phyloP scores from a whole-genome alignment of 306 rosid species.

The Ochetophila trinervis region DNA sequence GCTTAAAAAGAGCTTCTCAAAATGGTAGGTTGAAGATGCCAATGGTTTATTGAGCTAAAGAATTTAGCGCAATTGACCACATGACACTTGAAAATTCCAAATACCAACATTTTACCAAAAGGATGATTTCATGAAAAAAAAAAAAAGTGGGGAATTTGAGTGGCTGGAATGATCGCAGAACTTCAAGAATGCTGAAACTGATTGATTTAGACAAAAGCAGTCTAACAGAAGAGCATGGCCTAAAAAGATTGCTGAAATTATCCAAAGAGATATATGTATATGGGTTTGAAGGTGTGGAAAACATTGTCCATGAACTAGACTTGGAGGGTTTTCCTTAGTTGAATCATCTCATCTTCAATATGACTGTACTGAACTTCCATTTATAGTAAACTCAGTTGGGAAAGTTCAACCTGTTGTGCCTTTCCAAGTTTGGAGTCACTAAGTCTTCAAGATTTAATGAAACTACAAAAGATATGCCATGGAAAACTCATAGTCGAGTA shows the following conservation, averaged over 20 bases:
- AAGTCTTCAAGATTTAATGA: neutral
- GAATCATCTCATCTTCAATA: neutral
- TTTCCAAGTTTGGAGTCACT: neutral
- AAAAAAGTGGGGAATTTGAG: neutral
- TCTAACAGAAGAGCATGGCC: neutral
- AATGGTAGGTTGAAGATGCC: neutral
- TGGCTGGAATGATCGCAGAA: neutral
- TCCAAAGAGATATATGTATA: neutral
- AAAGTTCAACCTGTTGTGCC: neutral
- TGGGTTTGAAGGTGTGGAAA: neutral
- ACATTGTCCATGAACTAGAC: neutral
- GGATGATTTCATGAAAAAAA: neutral
- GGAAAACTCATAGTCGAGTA: neutral
- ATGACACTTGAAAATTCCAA: rapidly evolving
- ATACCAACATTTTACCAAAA: neutral
- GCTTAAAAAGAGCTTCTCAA: rapidly evolving
- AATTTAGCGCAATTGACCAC: neutral
- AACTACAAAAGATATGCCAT: slow-evolving; percentile 4
- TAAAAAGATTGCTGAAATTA: neutral
- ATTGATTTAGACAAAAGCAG: neutral
- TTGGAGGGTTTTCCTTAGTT: neutral
- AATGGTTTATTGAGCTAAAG: neutral
- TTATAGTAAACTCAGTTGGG: neutral
- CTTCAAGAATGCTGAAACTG: neutral
- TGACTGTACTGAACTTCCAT: neutral